Conservation (phyloP, 257 asterid species). For the Asclepias syriaca region DNA sequence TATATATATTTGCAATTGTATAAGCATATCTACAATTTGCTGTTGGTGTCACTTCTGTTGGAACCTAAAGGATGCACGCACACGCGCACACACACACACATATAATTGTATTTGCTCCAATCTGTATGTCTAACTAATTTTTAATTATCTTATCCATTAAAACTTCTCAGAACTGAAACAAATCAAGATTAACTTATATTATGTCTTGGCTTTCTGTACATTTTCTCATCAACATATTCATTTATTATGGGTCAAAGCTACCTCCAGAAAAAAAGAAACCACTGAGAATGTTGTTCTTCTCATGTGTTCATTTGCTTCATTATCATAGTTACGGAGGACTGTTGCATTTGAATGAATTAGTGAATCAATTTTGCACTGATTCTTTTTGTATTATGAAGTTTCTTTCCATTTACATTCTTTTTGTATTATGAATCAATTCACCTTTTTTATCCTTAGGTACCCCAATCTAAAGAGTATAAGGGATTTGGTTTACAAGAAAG, state of each 20-base stretch:
- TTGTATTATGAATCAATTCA: too few species aligned
- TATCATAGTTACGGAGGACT: background rate
- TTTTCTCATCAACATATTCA: background rate
- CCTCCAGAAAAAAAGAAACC: background rate
- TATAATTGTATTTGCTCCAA: too few species aligned
- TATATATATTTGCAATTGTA: background rate
- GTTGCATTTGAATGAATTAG: background rate
- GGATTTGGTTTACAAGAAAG: constrained; percentile 91
- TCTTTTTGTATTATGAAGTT: background rate
- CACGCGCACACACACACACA: background rate
- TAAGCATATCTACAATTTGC: background rate
- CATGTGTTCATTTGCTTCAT: background rate
- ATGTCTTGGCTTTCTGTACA: background rate
- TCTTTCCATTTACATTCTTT: background rate
- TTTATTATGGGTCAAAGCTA: too few species aligned
- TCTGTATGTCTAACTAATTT: too few species aligned
- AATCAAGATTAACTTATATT: too few species aligned
- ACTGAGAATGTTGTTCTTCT: background rate
- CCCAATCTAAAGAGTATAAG: constrained; percentile 80
- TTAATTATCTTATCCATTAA: background rate
- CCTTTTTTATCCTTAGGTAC: constrained; percentile 34
- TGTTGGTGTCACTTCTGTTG: background rate
- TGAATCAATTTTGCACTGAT: background rate
- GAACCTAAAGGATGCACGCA: background rate
- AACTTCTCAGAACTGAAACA: background rate